Evolutionary conservation across 2,329 filamentous ascomycete species (phyloP), one percentile per base, ranked within the genome.

Genomic region (Trichoderma cornu-damae): DNA sequence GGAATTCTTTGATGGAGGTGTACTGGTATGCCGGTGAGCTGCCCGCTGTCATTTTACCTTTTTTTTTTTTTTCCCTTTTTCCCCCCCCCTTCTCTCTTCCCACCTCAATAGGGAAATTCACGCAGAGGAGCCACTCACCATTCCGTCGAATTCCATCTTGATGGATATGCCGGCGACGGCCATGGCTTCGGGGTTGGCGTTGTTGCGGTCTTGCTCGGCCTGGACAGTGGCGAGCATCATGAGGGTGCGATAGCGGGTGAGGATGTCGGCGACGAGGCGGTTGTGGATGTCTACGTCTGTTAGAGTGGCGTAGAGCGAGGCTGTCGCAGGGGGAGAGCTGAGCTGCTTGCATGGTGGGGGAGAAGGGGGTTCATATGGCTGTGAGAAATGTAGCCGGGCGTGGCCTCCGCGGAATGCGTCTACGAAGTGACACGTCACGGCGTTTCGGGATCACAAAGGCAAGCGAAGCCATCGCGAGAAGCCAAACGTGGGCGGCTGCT

Each of bases 131-230:
- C 20, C 0, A 57, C 66, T 26, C 58, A 76, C 74, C 14, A 77
- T 63, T 3, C 72, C 72, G 56, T 77, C 74, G 49, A 77, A 77
- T 52, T 77, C 74, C 63, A 74, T 72, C 65, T 75, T 73, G 68
- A 76, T 75, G 35, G 73, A 73, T 28, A 77, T 72, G 42, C 73
- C 72, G 4, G 71, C 69, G 28, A 76, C 74, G 49, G 74, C 72
- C 58, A 75, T 72, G 60, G 72, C 68, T 52, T 75, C 70, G 0
- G 74, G 73, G 56, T 72, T 73, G 59, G 70, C 70, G 56, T 70
- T 73, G 60, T 68, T 69, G 34, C 68, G 66, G 57, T 75, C 73
- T 47, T 67, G 71, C 22, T 73, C 69, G 16, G 72, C 73, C 37
- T 76, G 74, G 37, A 73, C 69, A 28, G 75, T 77, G 48, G 74